Evolutionary conservation across 139 green algal genomes (phyloP), one percentile per base, ranked within the genome.

Genomic region (Tetraselmis striata): DNA sequence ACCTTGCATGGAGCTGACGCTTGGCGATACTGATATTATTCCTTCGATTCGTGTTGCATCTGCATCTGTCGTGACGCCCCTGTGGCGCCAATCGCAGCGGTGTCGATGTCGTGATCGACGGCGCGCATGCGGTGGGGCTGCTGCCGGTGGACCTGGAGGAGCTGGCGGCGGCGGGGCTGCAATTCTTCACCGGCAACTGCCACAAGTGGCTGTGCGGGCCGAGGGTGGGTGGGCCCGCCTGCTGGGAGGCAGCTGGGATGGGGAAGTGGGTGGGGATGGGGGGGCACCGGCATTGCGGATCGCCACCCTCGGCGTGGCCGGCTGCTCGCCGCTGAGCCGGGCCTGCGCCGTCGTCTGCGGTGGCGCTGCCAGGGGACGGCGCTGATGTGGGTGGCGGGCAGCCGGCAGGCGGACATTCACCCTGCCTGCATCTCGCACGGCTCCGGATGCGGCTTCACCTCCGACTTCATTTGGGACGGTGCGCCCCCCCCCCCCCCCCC

Each of bases 391-490:
- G 90, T 89, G 32, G 32, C 75, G 1, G 81, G 32, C 0, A 2
- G 2, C 1, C 84, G 80, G 28, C 81, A 87, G 76, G 45, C 29
- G 22, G 77, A 59, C 22, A 77, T 94, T 28, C 84, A 76, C 76
- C 90, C 90, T 18, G 85, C 91, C 32, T 86, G 93, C 23, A 78
- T 91, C 0, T 90, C 83, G 0, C 91, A 94, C 79, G 91, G 90
- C 24, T 86, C 84, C 27, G 85, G 86, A 2, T 77, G 32, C n/a
- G 90, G 90, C 75, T 92, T 94, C 79, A 83, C 83, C 1, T 91
- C 86, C 1, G 83, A 90, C 77, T 93, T 94, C 82, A 91, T 93
- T 2, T 94, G 91, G 91, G 89, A 93, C 29, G 91, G 90, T 88
- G 81, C 32, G 87, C 28, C 2, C 2, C 24, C 27, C n/a, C 28